Base-by-base conservation (phyloP, 2,329 filamentous ascomycete genomes). In the Triangularia verruculosa region DNA sequence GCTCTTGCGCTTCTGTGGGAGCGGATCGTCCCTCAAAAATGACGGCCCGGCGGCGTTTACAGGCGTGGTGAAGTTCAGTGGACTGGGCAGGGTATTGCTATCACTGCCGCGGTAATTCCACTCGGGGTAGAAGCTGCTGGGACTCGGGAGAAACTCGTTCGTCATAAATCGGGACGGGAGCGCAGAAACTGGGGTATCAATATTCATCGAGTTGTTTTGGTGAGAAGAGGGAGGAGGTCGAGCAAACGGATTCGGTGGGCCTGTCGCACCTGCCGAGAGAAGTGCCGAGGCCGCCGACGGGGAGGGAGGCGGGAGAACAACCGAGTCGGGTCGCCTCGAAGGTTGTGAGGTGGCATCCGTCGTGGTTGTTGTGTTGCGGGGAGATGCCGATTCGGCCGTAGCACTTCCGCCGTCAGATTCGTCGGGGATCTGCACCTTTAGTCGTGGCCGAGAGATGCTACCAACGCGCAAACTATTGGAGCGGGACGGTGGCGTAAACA, bases 401-500 rank as follows among this genome's bases (percentile, higher is more conserved):
- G 87, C 89, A 65, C 85, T 89, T 63, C 88, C 91, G 54, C 84
- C 87, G 9, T 77, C 75, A 8, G 92, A 96, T 72, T 96, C 95
- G 69, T 93, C 94, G 0, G 95, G 95, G 71, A 99, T 99, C 73
- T 97, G 93, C 4, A 99, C 92, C 70, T 92, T 97, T 55, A 99
- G 82, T 60, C 92, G 86, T 2, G 95, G 95, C 61, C 93, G 85
- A 71, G 91, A 55, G 0, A 68, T 88, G 8, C 86, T 87, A 61
- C 83, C 78, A 24, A 85, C 79, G 68, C 89, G 86, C 64, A 90
- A 79, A 68, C 91, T 96, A 72, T 91, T 93, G n/a, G 90, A 88
- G 39, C 92, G 85, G 20, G 89, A 89, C 0, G 92, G 91, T 6
- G 91, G 89, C 9, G 87, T 86, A 68, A 92, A 86, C 0, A 79